Conservation (phyloP, 257 asterid genomes). For the Primulina tabacum region DNA sequence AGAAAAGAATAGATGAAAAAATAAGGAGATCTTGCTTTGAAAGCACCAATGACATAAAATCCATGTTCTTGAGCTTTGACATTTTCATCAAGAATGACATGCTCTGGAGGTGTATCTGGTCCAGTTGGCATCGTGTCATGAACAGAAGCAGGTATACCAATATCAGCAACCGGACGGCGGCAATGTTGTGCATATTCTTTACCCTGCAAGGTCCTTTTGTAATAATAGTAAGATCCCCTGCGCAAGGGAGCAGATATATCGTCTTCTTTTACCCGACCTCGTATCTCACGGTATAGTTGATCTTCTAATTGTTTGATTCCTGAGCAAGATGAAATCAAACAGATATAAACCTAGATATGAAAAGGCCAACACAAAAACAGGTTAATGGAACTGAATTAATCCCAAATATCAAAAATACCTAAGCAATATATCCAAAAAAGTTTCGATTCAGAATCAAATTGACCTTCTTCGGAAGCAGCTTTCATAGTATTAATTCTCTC, state of each 20-base stretch:
- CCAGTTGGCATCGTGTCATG: conserved; percentile 79
- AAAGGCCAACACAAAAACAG: neutral
- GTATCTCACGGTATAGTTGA: conserved; percentile 68
- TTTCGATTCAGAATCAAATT: neutral
- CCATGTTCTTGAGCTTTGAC: conserved; percentile 61
- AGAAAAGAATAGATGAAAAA: conserved; percentile 5
- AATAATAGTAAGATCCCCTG: conserved; percentile 73
- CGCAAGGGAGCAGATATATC: conserved; percentile 75
- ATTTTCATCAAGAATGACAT: conserved; percentile 83
- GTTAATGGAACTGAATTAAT: neutral
- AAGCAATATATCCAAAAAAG: neutral
- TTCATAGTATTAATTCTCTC: too few relatives aligned
- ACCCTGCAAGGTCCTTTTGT: conserved; percentile 78
- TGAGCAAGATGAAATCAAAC: conserved; percentile 30
- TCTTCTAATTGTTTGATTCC: conserved; percentile 77
- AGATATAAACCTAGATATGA: conserved; percentile 20
- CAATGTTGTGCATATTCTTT: conserved; percentile 79
- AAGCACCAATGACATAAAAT: conserved; percentile 65
- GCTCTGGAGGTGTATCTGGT: conserved; percentile 86
- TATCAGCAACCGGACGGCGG: conserved; percentile 60
- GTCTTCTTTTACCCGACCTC: conserved; percentile 86
- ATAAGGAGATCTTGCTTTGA: conserved; percentile 49
- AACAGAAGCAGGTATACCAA: conserved; percentile 46
- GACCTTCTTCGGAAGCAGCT: too few relatives aligned
- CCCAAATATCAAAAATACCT: too few relatives aligned